These are phyloP conservation scores for Cutaneotrichosporon arboriforme DNA, from an alignment of 1,284 basidiomycete species.

Conservation along the genomic window DNA sequence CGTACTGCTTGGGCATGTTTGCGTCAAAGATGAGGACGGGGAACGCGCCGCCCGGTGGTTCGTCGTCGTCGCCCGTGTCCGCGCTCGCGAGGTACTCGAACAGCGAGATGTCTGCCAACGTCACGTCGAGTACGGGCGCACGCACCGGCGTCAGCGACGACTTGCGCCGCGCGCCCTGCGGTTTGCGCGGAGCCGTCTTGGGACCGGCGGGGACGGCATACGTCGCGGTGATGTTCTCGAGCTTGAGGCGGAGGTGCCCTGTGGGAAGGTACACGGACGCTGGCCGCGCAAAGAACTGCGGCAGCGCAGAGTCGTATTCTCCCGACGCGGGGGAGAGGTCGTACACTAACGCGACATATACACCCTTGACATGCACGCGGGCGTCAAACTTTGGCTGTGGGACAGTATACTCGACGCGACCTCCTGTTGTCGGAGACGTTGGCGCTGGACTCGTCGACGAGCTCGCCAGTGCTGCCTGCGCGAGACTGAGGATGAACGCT, in stretches of 20 bases:
- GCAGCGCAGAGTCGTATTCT: not conserved
- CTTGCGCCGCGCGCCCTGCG: slow-evolving; percentile 4
- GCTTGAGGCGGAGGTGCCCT: slow-evolving; percentile 38
- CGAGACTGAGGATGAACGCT: slow-evolving; percentile 23
- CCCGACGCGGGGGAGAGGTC: slow-evolving; percentile 18
- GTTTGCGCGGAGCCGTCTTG: not conserved
- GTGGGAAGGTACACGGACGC: slow-evolving; percentile 28
- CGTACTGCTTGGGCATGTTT: slow-evolving; percentile 40
- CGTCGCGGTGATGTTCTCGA: slow-evolving; percentile 27
- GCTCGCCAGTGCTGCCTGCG: slow-evolving; percentile 6
- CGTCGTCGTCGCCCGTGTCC: slow-evolving; percentile 12
- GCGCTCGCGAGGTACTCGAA: slow-evolving; percentile 37
- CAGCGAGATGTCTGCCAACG: slow-evolving; percentile 26
- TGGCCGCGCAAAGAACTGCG: slow-evolving; percentile 33
- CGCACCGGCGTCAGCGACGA: slow-evolving; percentile 8
- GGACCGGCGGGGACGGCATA: slow-evolving; percentile 20
- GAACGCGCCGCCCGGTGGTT: slow-evolving; percentile 37
- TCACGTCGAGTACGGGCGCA: slow-evolving; percentile 16
- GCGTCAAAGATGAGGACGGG: slow-evolving; percentile 46
- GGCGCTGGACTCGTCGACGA: not conserved
- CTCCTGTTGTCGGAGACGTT: not conserved
- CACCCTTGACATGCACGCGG: slow-evolving; percentile 24
- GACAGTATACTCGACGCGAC: not conserved
- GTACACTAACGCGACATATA: slow-evolving; percentile 30
- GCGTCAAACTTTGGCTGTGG: slow-evolving; percentile 21